These are phyloP conservation scores for Phaeosphaeria sp. DNA, from an alignment of 2,329 filamentous ascomycete genomes.

Conservation along the genomic window DNA sequence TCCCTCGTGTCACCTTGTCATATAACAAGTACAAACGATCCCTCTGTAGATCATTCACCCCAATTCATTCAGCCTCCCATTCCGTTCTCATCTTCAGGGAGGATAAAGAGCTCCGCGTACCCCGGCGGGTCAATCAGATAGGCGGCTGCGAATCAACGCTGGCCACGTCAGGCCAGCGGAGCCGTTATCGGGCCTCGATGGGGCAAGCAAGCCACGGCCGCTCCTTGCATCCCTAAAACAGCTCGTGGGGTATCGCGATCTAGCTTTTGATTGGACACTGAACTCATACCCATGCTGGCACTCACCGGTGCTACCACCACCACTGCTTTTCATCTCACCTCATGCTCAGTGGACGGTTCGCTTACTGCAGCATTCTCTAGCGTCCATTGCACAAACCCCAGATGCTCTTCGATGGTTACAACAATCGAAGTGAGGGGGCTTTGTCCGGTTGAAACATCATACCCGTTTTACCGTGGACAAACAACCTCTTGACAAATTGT, in stretches of 20 bases:
- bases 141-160: constrained; percentile 42
- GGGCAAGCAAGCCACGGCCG: constrained; percentile 42
- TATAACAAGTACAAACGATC: constrained; percentile 13
- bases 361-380: constrained; percentile 44
- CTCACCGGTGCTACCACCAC: constrained; percentile 35
- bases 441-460: constrained; percentile 23
- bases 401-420: constrained; percentile 27
- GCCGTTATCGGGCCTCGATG: constrained; percentile 47
- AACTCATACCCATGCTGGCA: constrained; percentile 17
- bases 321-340: constrained; percentile 36
- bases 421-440: constrained; percentile 30
- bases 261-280: constrained; percentile 33
- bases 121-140: constrained; percentile 37
- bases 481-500: constrained; percentile 13
- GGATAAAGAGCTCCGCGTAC: constrained; percentile 15
- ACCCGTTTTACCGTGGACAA: constrained; percentile 38
- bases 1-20: constrained; percentile 2
- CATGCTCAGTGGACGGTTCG: constrained; percentile 28
- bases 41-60: too few relatives aligned
- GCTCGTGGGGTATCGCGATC: constrained; percentile 27
- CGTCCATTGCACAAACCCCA: constrained; percentile 31
- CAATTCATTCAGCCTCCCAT: constrained; percentile 3
- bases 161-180: constrained; percentile 46
- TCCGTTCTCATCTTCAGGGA: constrained; percentile 10
- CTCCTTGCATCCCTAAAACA: constrained; percentile 43